Evolutionary conservation across 768 basidiomycete species (phyloP).

Genomic region (Lyophyllum semitale): DNA sequence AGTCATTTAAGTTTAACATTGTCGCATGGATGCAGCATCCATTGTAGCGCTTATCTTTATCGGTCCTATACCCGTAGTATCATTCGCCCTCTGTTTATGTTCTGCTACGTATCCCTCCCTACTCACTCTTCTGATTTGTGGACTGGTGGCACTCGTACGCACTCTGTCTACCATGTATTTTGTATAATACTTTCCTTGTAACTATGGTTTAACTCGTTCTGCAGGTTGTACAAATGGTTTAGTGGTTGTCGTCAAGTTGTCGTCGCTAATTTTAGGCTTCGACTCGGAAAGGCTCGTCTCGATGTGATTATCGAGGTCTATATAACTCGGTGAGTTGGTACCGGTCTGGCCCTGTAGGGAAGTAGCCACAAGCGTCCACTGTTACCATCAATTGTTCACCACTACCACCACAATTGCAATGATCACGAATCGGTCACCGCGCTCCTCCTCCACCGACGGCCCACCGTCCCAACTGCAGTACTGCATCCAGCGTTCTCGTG

Average conservation of each 20-base stretch:
- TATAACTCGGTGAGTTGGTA: too few relatives aligned
- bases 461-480: too few relatives aligned
- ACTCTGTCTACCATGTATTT: background rate
- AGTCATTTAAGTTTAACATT: slow-evolving; percentile 2
- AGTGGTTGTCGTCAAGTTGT: too few relatives aligned
- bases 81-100: background rate
- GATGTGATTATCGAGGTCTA: too few relatives aligned
- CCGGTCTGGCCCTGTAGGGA: too few relatives aligned
- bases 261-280: too few relatives aligned
- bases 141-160: background rate
- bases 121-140: background rate
- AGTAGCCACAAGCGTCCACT: too few relatives aligned
- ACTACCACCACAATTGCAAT: too few relatives aligned
- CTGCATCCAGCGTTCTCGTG: background rate
- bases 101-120: background rate
- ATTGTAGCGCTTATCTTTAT: slow-evolving; percentile 21
- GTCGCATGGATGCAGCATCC: slow-evolving; percentile 9
- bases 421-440: too few relatives aligned
- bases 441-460: background rate
- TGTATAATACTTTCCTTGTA: background rate
- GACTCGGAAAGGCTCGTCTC: too few relatives aligned
- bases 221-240: background rate
- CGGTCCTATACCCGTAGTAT: slow-evolving; percentile 7
- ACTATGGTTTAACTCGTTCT: background rate
- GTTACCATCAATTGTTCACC: too few relatives aligned